Percentiles rank a stretch among this genome's conserved stretches.
Evolutionary conservation across 164 flowering plant genomes (phyloP).

Genomic region (Nymphaea thermarum): DNA sequence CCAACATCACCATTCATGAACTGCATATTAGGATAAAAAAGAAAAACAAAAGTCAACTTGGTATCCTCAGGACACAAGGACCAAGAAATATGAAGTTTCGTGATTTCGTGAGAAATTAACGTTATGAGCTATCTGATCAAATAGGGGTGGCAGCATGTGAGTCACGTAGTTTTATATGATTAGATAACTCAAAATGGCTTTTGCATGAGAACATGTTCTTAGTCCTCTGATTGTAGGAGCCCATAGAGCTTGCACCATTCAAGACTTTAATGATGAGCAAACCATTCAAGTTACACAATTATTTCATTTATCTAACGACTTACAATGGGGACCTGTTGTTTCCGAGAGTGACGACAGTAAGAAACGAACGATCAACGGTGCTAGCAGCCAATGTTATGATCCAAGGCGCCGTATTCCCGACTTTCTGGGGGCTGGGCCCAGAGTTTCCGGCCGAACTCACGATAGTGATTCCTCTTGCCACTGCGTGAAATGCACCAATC

Average conservation of each 20-base stretch:
- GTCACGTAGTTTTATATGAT: no score
- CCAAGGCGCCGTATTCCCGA: constrained; percentile 18
- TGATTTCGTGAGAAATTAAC: no score
- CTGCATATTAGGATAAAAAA: neutral
- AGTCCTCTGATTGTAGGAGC: no score
- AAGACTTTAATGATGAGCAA: no score
- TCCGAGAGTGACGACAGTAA: constrained; percentile 13
- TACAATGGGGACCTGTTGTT: constrained; percentile 8
- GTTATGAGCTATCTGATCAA: no score
- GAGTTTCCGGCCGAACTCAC: constrained; percentile 15
- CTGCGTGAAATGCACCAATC: constrained; percentile 18
- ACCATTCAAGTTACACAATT: neutral
- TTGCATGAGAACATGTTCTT: no score
- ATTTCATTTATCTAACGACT: neutral
- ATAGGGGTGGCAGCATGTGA: no score
- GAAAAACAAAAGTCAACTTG: no score
- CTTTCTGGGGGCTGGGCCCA: constrained; percentile 15
- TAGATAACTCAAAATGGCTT: no score
- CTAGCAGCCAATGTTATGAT: constrained; percentile 17
- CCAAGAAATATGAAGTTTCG: no score
- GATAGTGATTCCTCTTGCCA: constrained; percentile 16
- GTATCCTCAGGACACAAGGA: no score
- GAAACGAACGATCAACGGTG: constrained; percentile 19
- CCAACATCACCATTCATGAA: neutral
- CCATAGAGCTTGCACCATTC: no score